Conservation (phyloP, 2,329 filamentous ascomycete genomes). For the Cyphellophora attinorum region DNA sequence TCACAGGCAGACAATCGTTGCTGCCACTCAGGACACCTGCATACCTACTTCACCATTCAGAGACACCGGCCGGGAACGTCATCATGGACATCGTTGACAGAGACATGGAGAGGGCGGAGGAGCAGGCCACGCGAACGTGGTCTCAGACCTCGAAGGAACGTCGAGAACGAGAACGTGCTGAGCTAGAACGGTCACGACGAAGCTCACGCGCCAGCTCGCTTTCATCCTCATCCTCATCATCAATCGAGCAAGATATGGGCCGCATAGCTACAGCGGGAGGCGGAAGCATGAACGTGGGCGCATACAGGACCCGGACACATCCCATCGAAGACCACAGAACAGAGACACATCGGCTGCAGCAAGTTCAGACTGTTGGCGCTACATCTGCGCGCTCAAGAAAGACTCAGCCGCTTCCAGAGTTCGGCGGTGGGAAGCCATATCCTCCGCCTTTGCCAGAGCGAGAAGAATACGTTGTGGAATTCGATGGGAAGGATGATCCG, state of each 20-base stretch:
- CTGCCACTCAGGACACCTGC: too few relatives aligned
- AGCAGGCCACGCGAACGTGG: constrained; percentile 18
- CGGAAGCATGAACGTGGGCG: constrained; percentile 7
- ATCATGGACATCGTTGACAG: constrained; percentile 28
- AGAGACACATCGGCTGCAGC: constrained; percentile 24
- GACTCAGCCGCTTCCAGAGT: constrained; percentile 27
- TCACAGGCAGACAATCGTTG: too few relatives aligned
- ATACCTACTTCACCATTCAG: too few relatives aligned
- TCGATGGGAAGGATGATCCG: constrained; percentile 74
- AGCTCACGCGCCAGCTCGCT: constrained; percentile 9
- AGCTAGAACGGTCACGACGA: constrained; percentile 5
- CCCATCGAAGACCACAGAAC: constrained; percentile 18
- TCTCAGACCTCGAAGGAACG: constrained; percentile 14
- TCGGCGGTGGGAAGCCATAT: constrained; percentile 47
- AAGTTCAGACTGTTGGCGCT: constrained; percentile 32
- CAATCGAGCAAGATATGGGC: constrained; percentile 13
- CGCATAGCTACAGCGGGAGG: constrained; percentile 15
- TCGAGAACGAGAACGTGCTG: constrained; percentile 2
- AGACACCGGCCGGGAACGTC: too few relatives aligned
- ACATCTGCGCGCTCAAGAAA: constrained; percentile 19
- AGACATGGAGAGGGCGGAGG: constrained; percentile 28
- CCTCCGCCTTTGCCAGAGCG: constrained; percentile 45
- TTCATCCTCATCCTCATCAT: constrained; percentile 18
- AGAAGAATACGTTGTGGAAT: constrained; percentile 58
- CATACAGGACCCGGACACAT: constrained; percentile 15